phyloP scores from a whole-genome alignment of 1,139 yeast genomes.

The Schizosaccharomyces versatilis region DNA sequence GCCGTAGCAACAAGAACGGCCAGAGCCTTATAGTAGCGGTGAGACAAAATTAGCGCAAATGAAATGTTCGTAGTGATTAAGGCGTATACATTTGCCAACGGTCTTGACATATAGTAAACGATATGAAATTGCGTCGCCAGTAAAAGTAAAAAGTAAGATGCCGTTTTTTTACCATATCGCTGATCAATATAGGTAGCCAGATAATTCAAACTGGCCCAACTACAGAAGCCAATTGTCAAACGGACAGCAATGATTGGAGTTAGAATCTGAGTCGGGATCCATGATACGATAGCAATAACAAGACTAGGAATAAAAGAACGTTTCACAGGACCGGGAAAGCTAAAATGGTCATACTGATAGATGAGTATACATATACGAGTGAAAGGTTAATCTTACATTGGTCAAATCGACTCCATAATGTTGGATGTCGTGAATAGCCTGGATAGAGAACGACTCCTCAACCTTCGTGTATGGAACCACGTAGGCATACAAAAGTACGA shows the following conservation, averaged over 20 bases:
- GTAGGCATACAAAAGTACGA: constrained; percentile 22
- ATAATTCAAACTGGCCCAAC: neutral
- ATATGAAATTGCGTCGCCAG: neutral
- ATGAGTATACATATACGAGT: constrained; percentile 13
- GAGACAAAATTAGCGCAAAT: constrained; percentile 4
- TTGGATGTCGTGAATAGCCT: constrained; percentile 68
- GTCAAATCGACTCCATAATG: constrained; percentile 30
- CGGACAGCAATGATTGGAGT: neutral
- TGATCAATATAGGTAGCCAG: neutral
- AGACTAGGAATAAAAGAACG: constrained; percentile 35
- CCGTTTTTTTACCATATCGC: neutral
- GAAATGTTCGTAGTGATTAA: neutral
- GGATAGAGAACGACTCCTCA: constrained; percentile 80
- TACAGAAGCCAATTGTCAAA: neutral
- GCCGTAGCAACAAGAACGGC: constrained; percentile 41
- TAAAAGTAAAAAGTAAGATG: neutral
- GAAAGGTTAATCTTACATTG: neutral
- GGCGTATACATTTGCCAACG: neutral
- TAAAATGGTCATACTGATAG: constrained; percentile 40
- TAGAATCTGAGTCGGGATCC: neutral
- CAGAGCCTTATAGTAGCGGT: constrained; percentile 23
- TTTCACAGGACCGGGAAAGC: constrained; percentile 79
- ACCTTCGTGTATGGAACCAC: constrained; percentile 66
- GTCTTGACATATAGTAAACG: constrained; percentile 1
- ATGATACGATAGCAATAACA: neutral